These are phyloP conservation scores for Barnettozyma populi DNA, from an alignment of 805 yeast species.

Conservation along the genomic window DNA sequence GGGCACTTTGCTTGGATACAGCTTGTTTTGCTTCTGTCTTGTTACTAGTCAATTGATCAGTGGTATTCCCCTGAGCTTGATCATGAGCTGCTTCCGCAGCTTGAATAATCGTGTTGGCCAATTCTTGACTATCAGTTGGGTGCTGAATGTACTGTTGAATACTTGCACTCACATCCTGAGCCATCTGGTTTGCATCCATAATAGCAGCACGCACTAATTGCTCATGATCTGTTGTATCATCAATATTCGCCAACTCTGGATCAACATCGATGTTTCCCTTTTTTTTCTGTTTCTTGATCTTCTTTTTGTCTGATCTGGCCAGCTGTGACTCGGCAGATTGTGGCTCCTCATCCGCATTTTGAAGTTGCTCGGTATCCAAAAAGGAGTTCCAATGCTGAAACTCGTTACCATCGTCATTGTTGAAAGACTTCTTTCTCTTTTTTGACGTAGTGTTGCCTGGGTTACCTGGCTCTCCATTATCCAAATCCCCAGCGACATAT, in stretches of 20 bases:
- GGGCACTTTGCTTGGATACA: slow-evolving; percentile 34
- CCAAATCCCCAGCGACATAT: slow-evolving; percentile 61
- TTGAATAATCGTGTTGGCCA: slow-evolving; percentile 24
- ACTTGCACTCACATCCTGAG: slow-evolving; percentile 37
- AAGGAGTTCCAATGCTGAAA: slow-evolving; percentile 27
- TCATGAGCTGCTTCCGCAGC: slow-evolving; percentile 23
- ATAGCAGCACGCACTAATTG: slow-evolving; percentile 67
- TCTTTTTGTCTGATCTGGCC: slow-evolving; percentile 1
- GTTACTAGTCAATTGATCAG: neutral
- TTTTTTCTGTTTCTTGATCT: slow-evolving; percentile 4
- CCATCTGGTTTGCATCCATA: slow-evolving; percentile 60
- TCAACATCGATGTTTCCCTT: slow-evolving; percentile 38
- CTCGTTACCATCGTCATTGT: slow-evolving; percentile 20
- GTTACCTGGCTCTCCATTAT: slow-evolving; percentile 12
- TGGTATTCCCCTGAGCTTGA: slow-evolving; percentile 8
- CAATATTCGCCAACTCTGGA: slow-evolving; percentile 51
- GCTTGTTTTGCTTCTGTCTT: slow-evolving; percentile 24
- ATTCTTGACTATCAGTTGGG: slow-evolving; percentile 16
- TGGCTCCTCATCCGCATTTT: slow-evolving; percentile 17
- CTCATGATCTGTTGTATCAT: slow-evolving; percentile 47
- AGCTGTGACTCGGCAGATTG: neutral
- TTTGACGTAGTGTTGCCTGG: slow-evolving; percentile 8
- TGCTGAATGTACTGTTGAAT: slow-evolving; percentile 26
- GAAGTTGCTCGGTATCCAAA: slow-evolving; percentile 22
- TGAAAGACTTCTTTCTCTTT: slow-evolving; percentile 19